These are phyloP conservation scores for Pseudocercospora vitis DNA, from an alignment of 2,329 filamentous ascomycete genomes.

Conservation along the genomic window DNA sequence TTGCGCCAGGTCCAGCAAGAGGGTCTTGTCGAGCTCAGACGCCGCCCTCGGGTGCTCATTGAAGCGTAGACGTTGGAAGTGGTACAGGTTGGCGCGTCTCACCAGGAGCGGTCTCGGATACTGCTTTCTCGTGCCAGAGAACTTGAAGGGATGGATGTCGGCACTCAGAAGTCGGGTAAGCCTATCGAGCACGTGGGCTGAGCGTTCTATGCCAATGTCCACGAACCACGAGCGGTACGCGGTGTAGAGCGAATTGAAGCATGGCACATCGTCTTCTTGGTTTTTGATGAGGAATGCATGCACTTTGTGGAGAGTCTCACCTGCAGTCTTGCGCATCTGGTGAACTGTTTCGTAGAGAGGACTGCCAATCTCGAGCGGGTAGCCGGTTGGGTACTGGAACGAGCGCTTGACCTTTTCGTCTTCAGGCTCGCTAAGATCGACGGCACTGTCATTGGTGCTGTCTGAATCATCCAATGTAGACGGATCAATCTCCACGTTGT, in stretches of 20 bases:
- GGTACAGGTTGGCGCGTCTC: slow-evolving; percentile 89
- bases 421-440: slow-evolving; percentile 64
- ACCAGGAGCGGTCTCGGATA: slow-evolving; percentile 92
- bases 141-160: slow-evolving; percentile 89
- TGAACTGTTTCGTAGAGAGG: slow-evolving; percentile 75
- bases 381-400: slow-evolving; percentile 86
- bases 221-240: slow-evolving; percentile 96
- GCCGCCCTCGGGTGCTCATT: slow-evolving; percentile 86
- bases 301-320: slow-evolving; percentile 75
- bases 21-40: slow-evolving; percentile 80
- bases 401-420: slow-evolving; percentile 82
- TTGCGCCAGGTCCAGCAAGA: slow-evolving; percentile 83
- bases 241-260: slow-evolving; percentile 88
- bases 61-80: slow-evolving; percentile 88
- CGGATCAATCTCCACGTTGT: slow-evolving; percentile 31
- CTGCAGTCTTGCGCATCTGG: slow-evolving; percentile 74
- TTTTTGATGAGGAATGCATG: slow-evolving; percentile 79
- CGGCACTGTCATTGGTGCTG: slow-evolving; percentile 49
- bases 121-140: slow-evolving; percentile 85
- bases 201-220: slow-evolving; percentile 93
- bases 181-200: slow-evolving; percentile 87
- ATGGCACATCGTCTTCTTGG: slow-evolving; percentile 93
- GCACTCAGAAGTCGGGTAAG: slow-evolving; percentile 80
- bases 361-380: slow-evolving; percentile 66
- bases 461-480: slow-evolving; percentile 39